Evolutionary conservation across 192 early-diverging fungal species (phyloP), one percentile per base, ranked within the genome.

Genomic region (Podila horticola): DNA sequence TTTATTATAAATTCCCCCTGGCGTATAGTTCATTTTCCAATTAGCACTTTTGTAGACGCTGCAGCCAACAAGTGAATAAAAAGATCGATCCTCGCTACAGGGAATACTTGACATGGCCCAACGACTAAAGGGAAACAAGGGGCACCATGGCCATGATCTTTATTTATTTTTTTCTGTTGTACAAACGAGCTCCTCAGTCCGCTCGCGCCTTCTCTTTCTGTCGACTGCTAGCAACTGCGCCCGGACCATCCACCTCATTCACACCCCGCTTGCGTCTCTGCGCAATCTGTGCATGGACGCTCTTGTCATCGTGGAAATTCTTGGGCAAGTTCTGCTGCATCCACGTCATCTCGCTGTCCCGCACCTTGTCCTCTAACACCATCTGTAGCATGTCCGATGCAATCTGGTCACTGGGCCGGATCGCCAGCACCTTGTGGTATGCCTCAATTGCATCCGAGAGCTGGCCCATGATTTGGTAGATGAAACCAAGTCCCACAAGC

Each of bases 391-490:
- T 74, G n/a, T 88, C 84, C 7, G 75, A 66, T 36, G 71, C 75
- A 8, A 74, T 72, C 15, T 72, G 69, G 52, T 88, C 86, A 1
- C 67, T 50, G 0, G 86, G 85, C 34, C 67, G 64, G 11, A 86
- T 71, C 51, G 73, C 73, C 20, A 86, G 29, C 20, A 73, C 82
- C 64, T 84, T 71, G 51, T 92, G 90, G 76, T 91, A 93, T 17
- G 82, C 74, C 29, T 69, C 75, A 17, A 91, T 83, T 5, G 92
- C 92, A 20, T 87, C 85, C 2, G 72, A 79, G 36, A 76, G 66
- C 28, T 87, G 51, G 28, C 86, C 83, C 69, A 84, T 77, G 29
- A 87, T 74, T 45, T 94, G 92, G 31, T 85, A 84, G 1, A 94
- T 88, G 48, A 87, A 86, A 8, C 85, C 93, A 1, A 92, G 64